Percentiles rank a stretch among this genome's conserved stretches.
Conservation (phyloP, 805 yeast genomes). For the Zygoascus flipseniorum region DNA sequence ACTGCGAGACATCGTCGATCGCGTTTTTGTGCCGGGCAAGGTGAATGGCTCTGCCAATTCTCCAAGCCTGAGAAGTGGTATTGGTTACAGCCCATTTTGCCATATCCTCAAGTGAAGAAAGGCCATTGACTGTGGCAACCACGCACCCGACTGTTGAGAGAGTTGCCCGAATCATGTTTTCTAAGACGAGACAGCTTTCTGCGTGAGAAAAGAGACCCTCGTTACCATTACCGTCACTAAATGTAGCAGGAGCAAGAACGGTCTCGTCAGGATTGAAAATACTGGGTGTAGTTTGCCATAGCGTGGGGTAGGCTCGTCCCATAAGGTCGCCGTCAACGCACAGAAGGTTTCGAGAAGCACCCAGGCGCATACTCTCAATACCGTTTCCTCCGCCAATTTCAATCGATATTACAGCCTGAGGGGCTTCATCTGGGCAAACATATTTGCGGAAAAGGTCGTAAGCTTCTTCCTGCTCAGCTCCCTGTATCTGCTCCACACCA, state of each 20-base stretch:
- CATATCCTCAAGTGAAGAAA: conserved; percentile 27
- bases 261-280: conserved; percentile 1
- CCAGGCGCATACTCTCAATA: conserved; percentile 17
- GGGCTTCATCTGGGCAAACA: background rate
- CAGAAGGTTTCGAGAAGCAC: conserved; percentile 1
- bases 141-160: conserved; percentile 36
- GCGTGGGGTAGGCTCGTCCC: conserved; percentile 8
- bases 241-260: conserved; percentile 15
- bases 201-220: conserved; percentile 14
- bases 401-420: conserved; percentile 9
- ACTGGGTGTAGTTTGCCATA: conserved; percentile 3
- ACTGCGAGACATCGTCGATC: conserved; percentile 28
- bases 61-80: conserved; percentile 38
- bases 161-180: conserved; percentile 34
- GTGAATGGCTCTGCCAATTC: conserved; percentile 38
- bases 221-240: conserved; percentile 34
- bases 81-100: conserved; percentile 26
- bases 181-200: conserved; percentile 26
- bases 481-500: conserved; percentile 32
- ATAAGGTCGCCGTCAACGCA: conserved; percentile 6
- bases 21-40: conserved; percentile 32
- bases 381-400: conserved; percentile 28
- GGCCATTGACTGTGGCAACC: conserved; percentile 31
- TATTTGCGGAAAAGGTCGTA: conserved; percentile 13
- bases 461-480: conserved; percentile 31